These are phyloP conservation scores for Mycena polygramma DNA, from an alignment of 768 basidiomycete species.

Conservation along the genomic window DNA sequence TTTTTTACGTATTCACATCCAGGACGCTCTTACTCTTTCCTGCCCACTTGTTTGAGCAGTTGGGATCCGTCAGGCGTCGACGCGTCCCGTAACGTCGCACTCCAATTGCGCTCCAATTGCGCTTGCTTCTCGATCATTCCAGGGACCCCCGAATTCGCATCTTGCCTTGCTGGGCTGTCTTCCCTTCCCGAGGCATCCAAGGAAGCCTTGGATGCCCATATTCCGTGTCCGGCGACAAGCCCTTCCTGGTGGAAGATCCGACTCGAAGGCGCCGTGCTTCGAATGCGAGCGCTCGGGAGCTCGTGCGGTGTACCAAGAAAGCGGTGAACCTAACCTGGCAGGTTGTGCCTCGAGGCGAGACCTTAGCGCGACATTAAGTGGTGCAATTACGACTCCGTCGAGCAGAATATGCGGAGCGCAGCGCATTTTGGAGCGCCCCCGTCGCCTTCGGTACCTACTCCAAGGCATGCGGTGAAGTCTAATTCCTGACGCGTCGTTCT, in stretches of 20 bases:
- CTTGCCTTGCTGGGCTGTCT: background rate
- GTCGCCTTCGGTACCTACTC: constrained; percentile 1
- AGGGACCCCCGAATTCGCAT: background rate
- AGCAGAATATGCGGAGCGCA: too few species aligned
- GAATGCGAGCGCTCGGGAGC: constrained; percentile 10
- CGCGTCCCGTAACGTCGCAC: background rate
- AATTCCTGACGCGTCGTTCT: background rate
- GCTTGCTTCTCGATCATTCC: constrained; percentile 1
- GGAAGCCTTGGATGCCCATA: background rate
- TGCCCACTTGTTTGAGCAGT: background rate
- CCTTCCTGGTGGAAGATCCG: background rate
- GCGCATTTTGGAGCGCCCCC: background rate
- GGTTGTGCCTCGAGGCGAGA: background rate
- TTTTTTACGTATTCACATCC: background rate
- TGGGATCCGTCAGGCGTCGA: background rate
- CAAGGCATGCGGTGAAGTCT: background rate
- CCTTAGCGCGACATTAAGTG: background rate
- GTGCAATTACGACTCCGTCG: background rate
- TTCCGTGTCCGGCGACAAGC: background rate
- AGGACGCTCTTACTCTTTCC: constrained; percentile 3
- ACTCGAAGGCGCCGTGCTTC: background rate
- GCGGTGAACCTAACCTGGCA: background rate
- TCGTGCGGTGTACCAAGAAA: background rate
- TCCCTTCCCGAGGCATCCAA: background rate
- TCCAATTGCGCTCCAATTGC: constrained; percentile 16